A percentile compares a stretch with the other conserved stretches of the same genome.
phyloP scores from a whole-genome alignment of 2,329 filamentous ascomycete genomes.

The Fusarium pininemorale region DNA sequence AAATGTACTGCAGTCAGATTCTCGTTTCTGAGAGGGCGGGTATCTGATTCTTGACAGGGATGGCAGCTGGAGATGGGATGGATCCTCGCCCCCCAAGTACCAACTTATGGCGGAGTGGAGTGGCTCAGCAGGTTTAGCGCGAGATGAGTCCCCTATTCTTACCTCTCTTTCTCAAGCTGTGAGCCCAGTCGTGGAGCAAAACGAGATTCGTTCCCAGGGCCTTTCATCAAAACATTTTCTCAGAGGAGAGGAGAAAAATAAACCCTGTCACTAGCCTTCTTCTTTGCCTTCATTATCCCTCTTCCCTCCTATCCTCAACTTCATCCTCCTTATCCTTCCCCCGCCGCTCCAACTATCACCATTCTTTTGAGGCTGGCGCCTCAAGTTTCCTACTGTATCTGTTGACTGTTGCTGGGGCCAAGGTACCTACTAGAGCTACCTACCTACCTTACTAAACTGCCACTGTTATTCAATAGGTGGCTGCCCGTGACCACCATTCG shows the following conservation, averaged over 20 bases:
- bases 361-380: conserved; percentile 47
- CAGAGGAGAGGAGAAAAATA: conserved; percentile 25
- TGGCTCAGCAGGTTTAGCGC: conserved; percentile 46
- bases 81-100: conserved; percentile 37
- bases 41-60: conserved; percentile 31
- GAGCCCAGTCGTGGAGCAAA: conserved; percentile 39
- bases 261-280: conserved; percentile 38
- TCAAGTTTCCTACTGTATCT: conserved; percentile 36
- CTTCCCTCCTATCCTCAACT: conserved; percentile 37
- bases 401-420: conserved; percentile 37
- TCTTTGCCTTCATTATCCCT: conserved; percentile 38
- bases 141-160: conserved; percentile 45
- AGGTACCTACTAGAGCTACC: conserved; percentile 17
- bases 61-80: conserved; percentile 32
- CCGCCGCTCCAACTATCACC: conserved; percentile 41
- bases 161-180: conserved; percentile 32
- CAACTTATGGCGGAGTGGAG: conserved; percentile 41
- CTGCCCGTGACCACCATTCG: conserved; percentile 41
- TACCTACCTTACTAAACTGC: background rate
- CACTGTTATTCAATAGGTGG: conserved; percentile 21
- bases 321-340: conserved; percentile 34
- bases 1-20: conserved; percentile 12
- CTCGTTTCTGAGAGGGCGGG: conserved; percentile 18
- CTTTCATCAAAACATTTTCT: conserved; percentile 44
- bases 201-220: conserved; percentile 40